Base-by-base conservation (phyloP, 1,284 basidiomycete species). In the Ceratobasidium sp. region DNA sequence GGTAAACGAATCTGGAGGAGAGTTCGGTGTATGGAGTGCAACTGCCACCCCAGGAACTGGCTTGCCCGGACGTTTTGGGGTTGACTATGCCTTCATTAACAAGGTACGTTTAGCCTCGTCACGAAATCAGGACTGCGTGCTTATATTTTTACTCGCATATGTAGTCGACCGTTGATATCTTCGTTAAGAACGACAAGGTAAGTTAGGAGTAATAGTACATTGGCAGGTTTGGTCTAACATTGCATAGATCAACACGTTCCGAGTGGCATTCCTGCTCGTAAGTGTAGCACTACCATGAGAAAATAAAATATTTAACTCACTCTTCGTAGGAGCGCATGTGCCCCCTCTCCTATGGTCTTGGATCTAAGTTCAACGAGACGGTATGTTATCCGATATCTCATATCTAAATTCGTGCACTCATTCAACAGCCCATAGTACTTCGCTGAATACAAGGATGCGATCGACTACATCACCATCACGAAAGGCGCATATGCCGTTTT, bases 51-150 rank as follows among this genome's bases (percentile, higher is more conserved):
- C 72, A 41, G 76, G 76, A 9, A 57, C 59, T 22, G 85, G 85
- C 41, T 80, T 87, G 14, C 86, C 86, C 41, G 86, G 86, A 36
- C 80, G 81, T 1, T 86, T 87, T 73, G 83, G 83, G 17, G 81
- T 84, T 22, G 83, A 86, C 78, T 87, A 83, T 78, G 84, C 83
- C 1, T 86, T 87, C 80, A 86, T 86, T 76, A 86, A 86, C 79
- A 83, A 85, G 80, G 85, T 84, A 73, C 19, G 36, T 2, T 24
- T 29, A 15, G 65, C 15, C 8, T 63, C 41, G 19, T 44, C 31
- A 22, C 14, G 19, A 19, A 7, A n/a, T 19, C 19, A 24, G 51
- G 29, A 2, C 2, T 54, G 15, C 2, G 22, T 31, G 11, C 54
- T 47, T 6, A 56, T 14, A 47, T 19, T 57, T 74, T 54, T 19